Evolutionary conservation across 352 stramenopile species (phyloP).

Genomic region (Phytophthora citricola): DNA sequence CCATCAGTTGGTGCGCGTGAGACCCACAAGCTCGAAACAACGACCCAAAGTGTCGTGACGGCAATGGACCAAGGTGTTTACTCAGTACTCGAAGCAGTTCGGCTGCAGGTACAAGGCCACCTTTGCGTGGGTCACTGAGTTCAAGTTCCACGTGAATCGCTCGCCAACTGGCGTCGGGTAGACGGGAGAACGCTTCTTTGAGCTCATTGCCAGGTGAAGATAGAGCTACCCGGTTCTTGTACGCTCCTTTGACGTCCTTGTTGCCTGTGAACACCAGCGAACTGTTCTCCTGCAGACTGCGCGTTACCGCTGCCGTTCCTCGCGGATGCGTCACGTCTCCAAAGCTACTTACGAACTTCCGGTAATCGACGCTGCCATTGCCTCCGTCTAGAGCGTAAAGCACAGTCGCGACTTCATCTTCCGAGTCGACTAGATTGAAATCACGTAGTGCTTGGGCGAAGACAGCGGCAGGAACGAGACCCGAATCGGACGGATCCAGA

Average conservation of each 20-base stretch:
- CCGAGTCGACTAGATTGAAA: conserved; percentile 52
- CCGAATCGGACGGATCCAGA: conserved; percentile 53
- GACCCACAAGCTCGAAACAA: conserved; percentile 75
- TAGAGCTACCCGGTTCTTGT: conserved; percentile 65
- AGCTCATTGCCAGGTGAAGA: conserved; percentile 73
- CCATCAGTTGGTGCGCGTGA: conserved; percentile 72
- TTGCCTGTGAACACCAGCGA: conserved; percentile 62
- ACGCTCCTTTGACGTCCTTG: conserved; percentile 57
- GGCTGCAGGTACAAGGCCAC: conserved; percentile 62
- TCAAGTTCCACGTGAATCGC: conserved; percentile 73
- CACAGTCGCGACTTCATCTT: conserved; percentile 41
- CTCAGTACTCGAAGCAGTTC: conserved; percentile 67
- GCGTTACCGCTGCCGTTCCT: conserved; percentile 29
- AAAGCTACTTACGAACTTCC: conserved; percentile 70
- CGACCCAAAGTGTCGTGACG: conserved; percentile 54
- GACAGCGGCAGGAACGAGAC: conserved; percentile 45
- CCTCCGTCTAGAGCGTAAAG: conserved; percentile 13
- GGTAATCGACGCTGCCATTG: conserved; percentile 60
- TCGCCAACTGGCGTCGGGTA: conserved; percentile 65
- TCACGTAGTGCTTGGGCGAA: conserved; percentile 62
- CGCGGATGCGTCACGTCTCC: conserved; percentile 41
- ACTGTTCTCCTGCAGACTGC: conserved; percentile 62
- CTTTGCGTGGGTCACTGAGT: conserved; percentile 62
- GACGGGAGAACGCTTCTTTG: conserved; percentile 72
- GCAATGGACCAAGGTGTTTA: conserved; percentile 71